Evolutionary conservation across 164 flowering plant species (phyloP), one percentile per base, ranked within the genome.

Genomic region (Vitis rotundifolia): DNA sequence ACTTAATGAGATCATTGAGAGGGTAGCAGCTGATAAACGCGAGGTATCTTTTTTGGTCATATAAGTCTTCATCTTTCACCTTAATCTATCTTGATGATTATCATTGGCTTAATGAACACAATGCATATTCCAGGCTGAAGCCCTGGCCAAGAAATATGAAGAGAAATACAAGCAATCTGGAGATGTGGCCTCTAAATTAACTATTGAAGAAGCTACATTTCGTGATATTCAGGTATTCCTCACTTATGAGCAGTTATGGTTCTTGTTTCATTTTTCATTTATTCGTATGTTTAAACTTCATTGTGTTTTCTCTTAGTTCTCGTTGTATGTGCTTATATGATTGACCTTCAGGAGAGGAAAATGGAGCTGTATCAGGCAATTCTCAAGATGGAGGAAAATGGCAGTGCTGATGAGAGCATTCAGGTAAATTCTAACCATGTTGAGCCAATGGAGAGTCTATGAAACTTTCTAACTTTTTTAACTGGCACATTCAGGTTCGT

Each of bases 151-250:
- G 85, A 96, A 92, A 79, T 96, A 93, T 76, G 98, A 96, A 69
- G 98, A 93, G 79, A 96, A 91, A 75, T 93, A 84, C 84, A 96
- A 85, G 82, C 90, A 91, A 79, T 75, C 82, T 73, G 97, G 97
- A 63, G 97, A 90, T 82, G 77, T 91, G 49, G 91, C 94, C 56
- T 90, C 97, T 37, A 95, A 85, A 77, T 79, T 95, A 73, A 90
- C 97, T 7, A 80, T 87, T 72, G 98, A 95, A 77, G 99, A 93
- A 81, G 94, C 99, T 22, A 83, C 90, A 44, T 95, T 91, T 75
- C 97, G 97, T 61, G 98, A 95, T 73, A 74, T 90, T 76, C 99
- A 92, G 91, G 99, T 91, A 82, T 10, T 55, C 28, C 12, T 18
- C 47, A 12, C n/a, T 26, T 53, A 22, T 49, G 37, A 49, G 37